Evolutionary conservation across 805 yeast species (phyloP), one percentile per base, ranked within the genome.

Genomic region (Sugiyamaella marilandica): DNA sequence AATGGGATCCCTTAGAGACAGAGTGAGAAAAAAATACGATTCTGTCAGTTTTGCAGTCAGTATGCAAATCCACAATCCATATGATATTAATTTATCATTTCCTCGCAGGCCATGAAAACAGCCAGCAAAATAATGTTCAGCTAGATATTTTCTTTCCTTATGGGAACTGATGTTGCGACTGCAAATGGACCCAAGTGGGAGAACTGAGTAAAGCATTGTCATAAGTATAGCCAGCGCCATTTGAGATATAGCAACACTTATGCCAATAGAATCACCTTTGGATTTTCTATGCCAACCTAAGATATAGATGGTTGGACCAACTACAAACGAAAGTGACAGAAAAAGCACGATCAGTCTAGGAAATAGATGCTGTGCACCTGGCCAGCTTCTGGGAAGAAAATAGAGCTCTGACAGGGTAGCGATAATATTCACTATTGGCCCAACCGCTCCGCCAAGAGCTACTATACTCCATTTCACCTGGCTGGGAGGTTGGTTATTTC

Each of bases 381-480:
- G 95, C 97, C 97, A 95, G 63, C 84, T 81, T 73, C 98, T 84
- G 61, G 99, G 99, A 55, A 95, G 97, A 65, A 89, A 95, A 69
- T 83, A 75, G 95, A 96, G 92, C 74, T 94, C 99, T 65, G 87
- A 81, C 36, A 89, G 54, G 29, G 98, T 92, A 47, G 99, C 99
- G 53, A 80, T 60, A 53, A 94, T 78, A 73, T 92, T 96, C 63
- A 94, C 80, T 45, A 81, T 67, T 55, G 83, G 74, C 50, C 97
- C 98, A 61, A 92, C 77, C 46, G 87, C 72, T 77, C 99, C 99
- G 72, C 92, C 98, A 62, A 92, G 77, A 49, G 96, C 95, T 59
- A 85, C 85, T 37, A 95, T 76, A 55, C 97, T 91, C 97, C 97
- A 95, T 68, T 85, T 76, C 47, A 94, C 85, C 54, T 96, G 95